A percentile compares a stretch with the other conserved stretches of the same genome.
These are phyloP conservation scores for Psilocybe tampanensis DNA, from an alignment of 768 basidiomycete species.

Conservation along the genomic window DNA sequence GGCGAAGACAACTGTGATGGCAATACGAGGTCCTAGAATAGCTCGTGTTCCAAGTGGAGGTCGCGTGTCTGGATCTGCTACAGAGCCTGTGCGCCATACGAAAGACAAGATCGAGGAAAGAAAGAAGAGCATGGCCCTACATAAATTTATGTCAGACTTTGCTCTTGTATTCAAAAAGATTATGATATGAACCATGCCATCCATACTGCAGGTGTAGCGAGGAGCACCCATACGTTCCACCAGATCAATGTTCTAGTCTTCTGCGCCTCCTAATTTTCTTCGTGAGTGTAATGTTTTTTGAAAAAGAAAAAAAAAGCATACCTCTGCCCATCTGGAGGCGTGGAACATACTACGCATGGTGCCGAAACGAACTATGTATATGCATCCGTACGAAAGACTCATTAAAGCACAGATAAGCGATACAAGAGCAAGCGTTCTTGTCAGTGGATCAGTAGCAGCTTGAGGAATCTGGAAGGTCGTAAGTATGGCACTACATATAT, in stretches of 20 bases:
- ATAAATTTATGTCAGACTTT: neutral
- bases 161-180: neutral
- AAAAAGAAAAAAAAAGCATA: conserved; percentile 23
- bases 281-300: neutral
- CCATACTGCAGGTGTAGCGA: conserved; percentile 64
- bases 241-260: conserved; percentile 33
- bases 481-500: conserved; percentile 56
- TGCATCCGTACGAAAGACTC: conserved; percentile 73
- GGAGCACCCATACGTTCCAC: conserved; percentile 40
- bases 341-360: conserved; percentile 74
- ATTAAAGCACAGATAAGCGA: conserved; percentile 68
- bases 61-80: conserved; percentile 37
- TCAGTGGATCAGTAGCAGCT: conserved; percentile 61
- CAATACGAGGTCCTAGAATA: conserved; percentile 55
- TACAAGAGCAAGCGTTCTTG: conserved; percentile 62
- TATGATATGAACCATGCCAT: conserved; percentile 55
- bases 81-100: conserved; percentile 70
- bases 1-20: conserved; percentile 52
- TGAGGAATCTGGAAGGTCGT: conserved; percentile 63
- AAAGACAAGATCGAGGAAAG: conserved; percentile 63
- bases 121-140: conserved; percentile 70
- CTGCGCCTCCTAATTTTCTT: conserved; percentile 54
- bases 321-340: conserved; percentile 75
- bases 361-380: conserved; percentile 72
- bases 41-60: conserved; percentile 37